Percentiles rank a stretch among this genome's conserved stretches.
These are phyloP conservation scores for Termitomyces sp. DNA, from an alignment of 1,284 basidiomycete species.

Conservation along the genomic window DNA sequence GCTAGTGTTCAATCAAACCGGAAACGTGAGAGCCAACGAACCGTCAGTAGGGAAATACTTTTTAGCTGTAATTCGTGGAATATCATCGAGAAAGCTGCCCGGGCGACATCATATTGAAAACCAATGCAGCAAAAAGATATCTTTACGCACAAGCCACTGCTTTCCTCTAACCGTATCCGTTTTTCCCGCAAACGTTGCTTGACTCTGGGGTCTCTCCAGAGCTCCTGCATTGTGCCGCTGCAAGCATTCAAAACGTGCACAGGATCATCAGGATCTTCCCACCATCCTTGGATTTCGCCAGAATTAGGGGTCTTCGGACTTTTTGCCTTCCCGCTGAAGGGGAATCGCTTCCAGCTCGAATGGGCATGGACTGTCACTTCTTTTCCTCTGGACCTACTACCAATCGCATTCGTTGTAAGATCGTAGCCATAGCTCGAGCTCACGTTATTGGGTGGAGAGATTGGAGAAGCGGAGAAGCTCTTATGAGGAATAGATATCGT, in stretches of 20 bases:
- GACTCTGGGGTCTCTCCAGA: slow-evolving; percentile 69
- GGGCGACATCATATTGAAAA: slow-evolving; percentile 6
- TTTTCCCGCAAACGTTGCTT: slow-evolving; percentile 55
- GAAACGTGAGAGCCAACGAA: slow-evolving; percentile 29
- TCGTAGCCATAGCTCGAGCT: slow-evolving; percentile 19
- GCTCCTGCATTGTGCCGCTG: slow-evolving; percentile 56
- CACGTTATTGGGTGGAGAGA: slow-evolving; percentile 20
- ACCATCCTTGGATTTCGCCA: slow-evolving; percentile 72
- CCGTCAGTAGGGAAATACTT: slow-evolving; percentile 77
- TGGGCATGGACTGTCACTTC: slow-evolving; percentile 62
- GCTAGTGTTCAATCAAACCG: slow-evolving; percentile 11
- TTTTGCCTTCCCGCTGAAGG: slow-evolving; percentile 51
- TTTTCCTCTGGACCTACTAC: slow-evolving; percentile 33
- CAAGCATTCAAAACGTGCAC: slow-evolving; percentile 64
- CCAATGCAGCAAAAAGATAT: slow-evolving; percentile 5
- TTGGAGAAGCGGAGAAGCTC: slow-evolving; percentile 31
- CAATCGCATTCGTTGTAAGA: slow-evolving; percentile 25
- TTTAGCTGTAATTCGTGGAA: slow-evolving; percentile 70
- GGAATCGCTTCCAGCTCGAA: slow-evolving; percentile 71
- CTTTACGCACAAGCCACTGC: slow-evolving; percentile 69
- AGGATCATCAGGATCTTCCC: slow-evolving; percentile 78
- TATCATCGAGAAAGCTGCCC: slow-evolving; percentile 70
- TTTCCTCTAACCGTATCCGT: slow-evolving; percentile 67
- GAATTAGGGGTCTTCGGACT: slow-evolving; percentile 62
- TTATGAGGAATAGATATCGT: slow-evolving; percentile 43